Evolutionary conservation across 2,329 filamentous ascomycete genomes (phyloP), one percentile per base, ranked within the genome.

Genomic region (Ramularia endophylla): DNA sequence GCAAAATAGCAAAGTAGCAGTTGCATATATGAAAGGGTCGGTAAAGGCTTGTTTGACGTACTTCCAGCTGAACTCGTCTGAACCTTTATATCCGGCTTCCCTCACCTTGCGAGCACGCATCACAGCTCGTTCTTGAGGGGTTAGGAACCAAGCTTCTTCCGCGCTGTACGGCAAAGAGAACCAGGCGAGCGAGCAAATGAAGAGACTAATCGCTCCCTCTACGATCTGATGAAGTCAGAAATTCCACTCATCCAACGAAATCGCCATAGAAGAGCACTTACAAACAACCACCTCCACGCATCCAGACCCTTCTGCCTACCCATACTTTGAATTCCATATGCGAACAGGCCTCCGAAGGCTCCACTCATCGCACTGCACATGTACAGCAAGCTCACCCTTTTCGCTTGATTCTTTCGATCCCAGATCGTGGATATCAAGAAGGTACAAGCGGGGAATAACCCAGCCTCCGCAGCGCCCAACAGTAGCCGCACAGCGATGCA

Each of bases 1-100:
- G 3, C 55, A 57, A 38, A 65, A 65, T 51, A 66, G 61, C n/a
- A 58, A 52, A 6, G 59, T 45, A 3, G 49, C 54, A 9, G 53
- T 43, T 6, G 59, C 39, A 27, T 56, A 63, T n/a, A 62, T 48
- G 31, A 58, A 60, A 5, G 56, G 56, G 38, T 64, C 61, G 4
- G 45, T 56, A 15, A 62, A 38, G 12, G 57, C 58, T 29, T 59
- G 46, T 33, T 45, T 52, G 18, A 58, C 47, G 35, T 52, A 60
- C 13, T 55, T 52, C 52, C 53, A 48, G 27, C 56, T 54, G 20
- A 62, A 41, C 15, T 27, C 16, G 17, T 36, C 32, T 17, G n/a
- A n/a, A n/a, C n/a, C n/a, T n/a, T n/a, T n/a, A n/a, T n/a, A n/a
- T n/a, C n/a, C n/a, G n/a, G n/a, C n/a, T n/a, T n/a, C n/a, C n/a